Evolutionary conservation across 2,329 filamentous ascomycete species (phyloP), one percentile per base, ranked within the genome.

Genomic region (Hypocreales sp.): DNA sequence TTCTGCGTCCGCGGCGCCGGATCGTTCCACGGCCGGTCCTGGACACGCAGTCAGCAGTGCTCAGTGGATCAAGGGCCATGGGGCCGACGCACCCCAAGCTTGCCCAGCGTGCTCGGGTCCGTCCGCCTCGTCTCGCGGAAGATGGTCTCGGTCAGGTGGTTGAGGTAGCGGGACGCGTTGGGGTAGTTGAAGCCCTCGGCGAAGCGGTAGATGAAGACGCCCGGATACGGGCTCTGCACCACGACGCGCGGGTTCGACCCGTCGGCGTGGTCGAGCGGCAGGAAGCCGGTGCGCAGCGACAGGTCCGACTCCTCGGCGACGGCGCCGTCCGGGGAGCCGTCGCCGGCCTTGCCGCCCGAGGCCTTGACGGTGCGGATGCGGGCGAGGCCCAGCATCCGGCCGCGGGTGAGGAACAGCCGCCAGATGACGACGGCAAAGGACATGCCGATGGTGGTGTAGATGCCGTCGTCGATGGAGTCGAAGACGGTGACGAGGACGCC

Each of bases 401-500:
- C 84, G 20, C 67, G 68, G 3, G 80, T 78, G 48, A 84, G 82
- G 43, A 84, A 72, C 19, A 84, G 61, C 22, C 83, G 76, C 64
- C 78, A 84, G 7, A 92, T 54, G 19, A 90, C 60, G 3, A 92
- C 53, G 1, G 69, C 79, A 14, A 69, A 64, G 0, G 81, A 86
- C 4, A 75, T 53, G 34, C 58, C 60, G 25, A 92, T 74, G 0
- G 82, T 87, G 22, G 74, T 73, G 55, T 93, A 93, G 40, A 93
- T 80, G 14, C 83, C 83, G 39, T 79, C 74, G 47, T 92, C 84
- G 34, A 93, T 92, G 23, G 63, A 71, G 15, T 68, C 67, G 51
- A 93, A 92, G 25, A 92, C 55, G 2, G 80, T 87, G 19, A 90
- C 76, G 13, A 92, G 46, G 5, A 92, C 83, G 54, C 83, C 83